Evolutionary conservation across 2,329 filamentous ascomycete genomes (phyloP).

Genomic region (Coniella vitis): DNA sequence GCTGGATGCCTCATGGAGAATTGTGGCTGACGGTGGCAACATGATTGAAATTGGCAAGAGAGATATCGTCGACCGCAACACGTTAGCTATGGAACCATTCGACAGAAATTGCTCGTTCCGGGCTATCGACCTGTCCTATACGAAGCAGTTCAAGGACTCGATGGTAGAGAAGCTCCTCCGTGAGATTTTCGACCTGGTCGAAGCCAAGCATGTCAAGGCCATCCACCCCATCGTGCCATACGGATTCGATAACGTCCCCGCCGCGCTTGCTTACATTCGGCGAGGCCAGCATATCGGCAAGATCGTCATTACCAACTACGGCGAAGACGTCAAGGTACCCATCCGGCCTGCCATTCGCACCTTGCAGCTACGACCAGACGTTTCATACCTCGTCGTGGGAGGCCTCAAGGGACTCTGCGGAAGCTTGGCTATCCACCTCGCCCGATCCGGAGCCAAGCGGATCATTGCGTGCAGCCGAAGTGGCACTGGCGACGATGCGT

Average conservation of each 20-base stretch:
- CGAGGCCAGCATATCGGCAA: constrained; percentile 32
- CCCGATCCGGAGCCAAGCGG: constrained; percentile 26
- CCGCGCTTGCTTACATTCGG: constrained; percentile 26
- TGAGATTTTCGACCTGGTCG: constrained; percentile 17
- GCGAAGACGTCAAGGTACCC: constrained; percentile 19
- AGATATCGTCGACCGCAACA: constrained; percentile 5
- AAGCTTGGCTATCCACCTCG: constrained; percentile 27
- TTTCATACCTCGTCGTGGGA: constrained; percentile 30
- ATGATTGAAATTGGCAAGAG: constrained; percentile 13
- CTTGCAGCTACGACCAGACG: constrained; percentile 19
- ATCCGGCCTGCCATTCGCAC: constrained; percentile 16
- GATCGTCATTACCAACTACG: constrained; percentile 25
- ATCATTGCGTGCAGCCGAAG: constrained; percentile 25
- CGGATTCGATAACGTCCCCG: constrained; percentile 22
- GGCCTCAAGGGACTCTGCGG: constrained; percentile 31
- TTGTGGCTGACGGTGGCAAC: constrained; percentile 7
- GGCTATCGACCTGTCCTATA: constrained; percentile 18
- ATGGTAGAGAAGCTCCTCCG: constrained; percentile 9
- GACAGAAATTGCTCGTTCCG: constrained; percentile 13
- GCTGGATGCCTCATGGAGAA: constrained; percentile 18
- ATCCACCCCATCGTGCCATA: constrained; percentile 25
- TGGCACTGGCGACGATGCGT: constrained; percentile 24
- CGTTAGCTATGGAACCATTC: constrained; percentile 21
- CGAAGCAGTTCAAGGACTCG: background rate
- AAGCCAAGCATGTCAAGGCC: constrained; percentile 21